A percentile compares a stretch with the other conserved stretches of the same genome.
Conservation (phyloP, 352 stramenopile species). For the Peronosclerospora sorghi region DNA sequence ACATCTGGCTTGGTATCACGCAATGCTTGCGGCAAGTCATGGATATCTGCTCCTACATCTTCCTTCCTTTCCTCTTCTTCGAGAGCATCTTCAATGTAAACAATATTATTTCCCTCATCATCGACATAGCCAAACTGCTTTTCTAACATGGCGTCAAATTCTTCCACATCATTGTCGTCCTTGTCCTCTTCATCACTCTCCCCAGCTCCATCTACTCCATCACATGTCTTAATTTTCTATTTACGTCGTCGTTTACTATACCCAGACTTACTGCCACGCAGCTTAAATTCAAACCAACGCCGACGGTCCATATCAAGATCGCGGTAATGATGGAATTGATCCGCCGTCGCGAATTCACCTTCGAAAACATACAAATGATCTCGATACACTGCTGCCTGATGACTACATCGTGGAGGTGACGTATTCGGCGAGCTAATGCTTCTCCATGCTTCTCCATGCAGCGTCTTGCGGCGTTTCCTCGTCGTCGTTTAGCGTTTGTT, state of each 20-base stretch:
- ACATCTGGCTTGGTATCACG: too few species aligned
- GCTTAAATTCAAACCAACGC: constrained; percentile 90
- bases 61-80: too few species aligned
- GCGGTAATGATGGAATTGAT: constrained; percentile 97
- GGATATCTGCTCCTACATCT: too few species aligned
- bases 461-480: constrained; percentile 17
- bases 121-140: too few species aligned
- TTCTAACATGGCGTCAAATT: too few species aligned
- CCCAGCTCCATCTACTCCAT: constrained; percentile 28
- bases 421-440: constrained; percentile 83
- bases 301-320: constrained; percentile 92
- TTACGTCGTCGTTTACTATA: constrained; percentile 51
- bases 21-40: too few species aligned
- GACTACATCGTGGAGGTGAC: constrained; percentile 87
- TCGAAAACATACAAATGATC: constrained; percentile 96
- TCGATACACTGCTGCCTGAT: too few species aligned
- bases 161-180: too few species aligned
- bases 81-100: too few species aligned
- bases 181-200: too few species aligned
- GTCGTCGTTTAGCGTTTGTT: constrained; percentile 8
- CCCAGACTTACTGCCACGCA: constrained; percentile 77
- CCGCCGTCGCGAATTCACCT: too few species aligned
- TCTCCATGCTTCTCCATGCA: constrained; percentile 59
- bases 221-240: constrained; percentile 40
- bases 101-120: too few species aligned